Percentiles rank a stretch among this genome's conserved stretches.
Conservation (phyloP, 2,329 filamentous ascomycete genomes). For the Incumbomyces lentus region DNA sequence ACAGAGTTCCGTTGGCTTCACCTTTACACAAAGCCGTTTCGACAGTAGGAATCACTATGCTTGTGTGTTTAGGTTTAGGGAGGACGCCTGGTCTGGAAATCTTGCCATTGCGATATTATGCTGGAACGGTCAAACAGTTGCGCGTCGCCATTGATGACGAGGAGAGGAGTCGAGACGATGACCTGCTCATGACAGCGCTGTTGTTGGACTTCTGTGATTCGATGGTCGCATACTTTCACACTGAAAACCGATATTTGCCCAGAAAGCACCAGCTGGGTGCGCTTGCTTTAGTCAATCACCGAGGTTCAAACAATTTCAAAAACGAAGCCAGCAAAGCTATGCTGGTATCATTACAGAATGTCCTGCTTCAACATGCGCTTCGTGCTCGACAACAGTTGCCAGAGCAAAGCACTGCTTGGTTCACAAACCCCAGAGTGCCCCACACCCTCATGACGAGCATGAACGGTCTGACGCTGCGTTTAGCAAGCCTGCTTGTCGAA, state of each 20-base stretch:
- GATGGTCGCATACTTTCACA: constrained; percentile 14
- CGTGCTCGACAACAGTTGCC: constrained; percentile 10
- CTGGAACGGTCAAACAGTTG: constrained; percentile 14
- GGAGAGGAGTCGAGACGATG: constrained; percentile 12
- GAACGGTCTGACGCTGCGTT: constrained; percentile 10
- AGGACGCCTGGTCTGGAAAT: too few species aligned
- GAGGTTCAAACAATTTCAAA: constrained; percentile 11
- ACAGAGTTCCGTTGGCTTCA: constrained; percentile 10
- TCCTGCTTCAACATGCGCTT: constrained; percentile 13
- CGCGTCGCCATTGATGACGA: constrained; percentile 15
- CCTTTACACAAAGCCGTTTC: constrained; percentile 18
- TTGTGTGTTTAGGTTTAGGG: constrained; percentile 18
- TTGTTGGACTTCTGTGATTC: constrained; percentile 21
- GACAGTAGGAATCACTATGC: constrained; percentile 18
- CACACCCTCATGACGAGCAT: constrained; percentile 10
- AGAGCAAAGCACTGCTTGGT: constrained; percentile 10
- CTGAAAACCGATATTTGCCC: background rate
- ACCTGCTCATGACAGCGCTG: constrained; percentile 19
- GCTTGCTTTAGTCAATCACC: constrained; percentile 17
- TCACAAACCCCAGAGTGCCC: constrained; percentile 11
- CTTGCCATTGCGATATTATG: constrained; percentile 7
- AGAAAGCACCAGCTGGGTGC: constrained; percentile 18
- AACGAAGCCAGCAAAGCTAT: constrained; percentile 10
- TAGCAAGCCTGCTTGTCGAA: constrained; percentile 12
- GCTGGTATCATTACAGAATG: constrained; percentile 11